Evolutionary conservation across 2,329 filamentous ascomycete genomes (phyloP).

Genomic region (Myriosclerotinia curreyana): DNA sequence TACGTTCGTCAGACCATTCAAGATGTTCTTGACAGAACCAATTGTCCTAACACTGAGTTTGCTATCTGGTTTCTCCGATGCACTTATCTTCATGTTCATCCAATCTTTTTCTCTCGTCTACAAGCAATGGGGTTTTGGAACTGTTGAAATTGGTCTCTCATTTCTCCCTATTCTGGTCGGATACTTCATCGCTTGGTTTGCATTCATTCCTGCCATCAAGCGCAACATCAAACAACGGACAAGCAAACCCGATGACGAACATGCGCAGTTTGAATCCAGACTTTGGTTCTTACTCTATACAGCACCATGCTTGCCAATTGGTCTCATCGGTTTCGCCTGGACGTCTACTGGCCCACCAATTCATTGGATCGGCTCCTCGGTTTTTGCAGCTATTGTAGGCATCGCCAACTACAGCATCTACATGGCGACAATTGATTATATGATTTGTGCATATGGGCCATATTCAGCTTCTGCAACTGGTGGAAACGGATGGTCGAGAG

Average conservation of each 20-base stretch:
- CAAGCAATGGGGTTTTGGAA: constrained; percentile 61
- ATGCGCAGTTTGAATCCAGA: constrained; percentile 66
- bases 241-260: constrained; percentile 52
- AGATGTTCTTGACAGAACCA: constrained; percentile 71
- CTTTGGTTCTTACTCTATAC: constrained; percentile 63
- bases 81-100: constrained; percentile 75
- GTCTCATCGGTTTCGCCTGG: constrained; percentile 68
- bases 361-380: constrained; percentile 66
- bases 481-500: constrained; percentile 70
- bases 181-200: constrained; percentile 60
- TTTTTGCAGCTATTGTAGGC: constrained; percentile 64
- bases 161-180: constrained; percentile 67
- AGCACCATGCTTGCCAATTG: constrained; percentile 60
- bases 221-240: constrained; percentile 51
- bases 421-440: constrained; percentile 76
- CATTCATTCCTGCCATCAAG: constrained; percentile 56
- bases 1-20: constrained; percentile 64
- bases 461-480: constrained; percentile 74
- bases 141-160: constrained; percentile 54
- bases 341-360: constrained; percentile 60
- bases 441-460: constrained; percentile 69
- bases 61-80: constrained; percentile 69
- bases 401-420: constrained; percentile 72
- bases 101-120: constrained; percentile 69
- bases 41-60: constrained; percentile 70